These are phyloP conservation scores for Neurospora sp. DNA, from an alignment of 495 filamentous ascomycete genomes.

Conservation along the genomic window DNA sequence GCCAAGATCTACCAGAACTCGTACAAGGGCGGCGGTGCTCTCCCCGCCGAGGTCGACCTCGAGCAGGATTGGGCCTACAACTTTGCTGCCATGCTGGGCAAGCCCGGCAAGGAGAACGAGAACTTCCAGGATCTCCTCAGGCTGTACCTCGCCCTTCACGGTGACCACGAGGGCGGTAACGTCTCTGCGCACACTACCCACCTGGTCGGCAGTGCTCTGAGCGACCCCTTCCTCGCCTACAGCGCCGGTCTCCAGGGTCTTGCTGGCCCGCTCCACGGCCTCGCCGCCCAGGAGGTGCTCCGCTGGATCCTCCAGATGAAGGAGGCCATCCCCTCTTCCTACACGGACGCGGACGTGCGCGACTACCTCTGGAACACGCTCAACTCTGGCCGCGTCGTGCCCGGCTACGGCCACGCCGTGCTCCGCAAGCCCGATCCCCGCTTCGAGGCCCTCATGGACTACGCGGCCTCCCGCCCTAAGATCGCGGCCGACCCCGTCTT, in stretches of 20 bases:
- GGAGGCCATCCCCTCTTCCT: slow-evolving; percentile 66
- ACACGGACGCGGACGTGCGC: slow-evolving; percentile 69
- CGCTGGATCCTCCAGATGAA: slow-evolving; percentile 95
- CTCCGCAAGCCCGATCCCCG: slow-evolving; percentile 94
- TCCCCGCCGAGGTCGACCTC: slow-evolving; percentile 67
- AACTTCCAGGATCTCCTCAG: slow-evolving; percentile 93
- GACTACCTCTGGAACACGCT: slow-evolving; percentile 89
- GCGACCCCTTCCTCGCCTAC: slow-evolving; percentile 92
- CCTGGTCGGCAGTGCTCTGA: slow-evolving; percentile 89
- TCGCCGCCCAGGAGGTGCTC: slow-evolving; percentile 94
- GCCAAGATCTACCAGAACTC: slow-evolving; percentile 94
- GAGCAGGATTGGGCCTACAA: slow-evolving; percentile 97
- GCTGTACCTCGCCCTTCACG: slow-evolving; percentile 90
- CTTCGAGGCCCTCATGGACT: slow-evolving; percentile 94
- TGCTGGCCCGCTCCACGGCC: slow-evolving; percentile 68
- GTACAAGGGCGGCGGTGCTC: slow-evolving; percentile 63
- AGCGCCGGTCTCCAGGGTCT: slow-evolving; percentile 92
- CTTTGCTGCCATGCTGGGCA: slow-evolving; percentile 93
- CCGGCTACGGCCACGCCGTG: slow-evolving; percentile 97
- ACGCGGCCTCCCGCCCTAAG: slow-evolving; percentile 72
- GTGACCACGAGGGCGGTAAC: slow-evolving; percentile 97
- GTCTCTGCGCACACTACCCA: slow-evolving; percentile 97
- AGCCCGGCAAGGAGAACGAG: slow-evolving; percentile 71
- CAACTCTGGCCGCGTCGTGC: slow-evolving; percentile 88
- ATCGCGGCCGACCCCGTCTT: slow-evolving; percentile 85